Evolutionary conservation across 2,329 filamentous ascomycete genomes (phyloP).

Genomic region (Colletotrichum phormii): DNA sequence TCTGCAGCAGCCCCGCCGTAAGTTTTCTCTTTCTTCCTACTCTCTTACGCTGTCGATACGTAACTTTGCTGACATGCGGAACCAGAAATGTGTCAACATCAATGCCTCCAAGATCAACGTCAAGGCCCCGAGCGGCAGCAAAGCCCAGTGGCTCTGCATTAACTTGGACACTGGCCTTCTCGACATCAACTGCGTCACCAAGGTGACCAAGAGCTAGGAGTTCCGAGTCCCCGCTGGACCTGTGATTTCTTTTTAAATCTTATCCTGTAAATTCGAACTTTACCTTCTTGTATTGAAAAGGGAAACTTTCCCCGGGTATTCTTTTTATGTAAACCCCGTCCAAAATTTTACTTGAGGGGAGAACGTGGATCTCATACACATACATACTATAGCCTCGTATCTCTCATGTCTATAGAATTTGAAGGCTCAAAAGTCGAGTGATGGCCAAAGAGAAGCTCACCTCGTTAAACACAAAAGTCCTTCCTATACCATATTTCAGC

Average conservation of each 20-base stretch:
- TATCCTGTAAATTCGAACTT: not conserved
- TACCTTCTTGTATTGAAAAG: not conserved
- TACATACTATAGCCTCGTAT: not conserved
- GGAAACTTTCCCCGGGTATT: not conserved
- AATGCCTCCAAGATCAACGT: slow-evolving; percentile 31
- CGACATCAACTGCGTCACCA: slow-evolving; percentile 31
- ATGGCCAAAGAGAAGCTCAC: not conserved
- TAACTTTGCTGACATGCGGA: too few relatives aligned
- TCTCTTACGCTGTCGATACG: not conserved
- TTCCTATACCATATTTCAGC: not conserved
- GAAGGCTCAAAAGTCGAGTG: not conserved
- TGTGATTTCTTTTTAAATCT: too few relatives aligned
- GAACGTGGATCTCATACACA: not conserved
- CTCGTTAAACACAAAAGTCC: not conserved
- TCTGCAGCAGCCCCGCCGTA: slow-evolving; percentile 34
- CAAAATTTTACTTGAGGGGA: not conserved
- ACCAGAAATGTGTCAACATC: slow-evolving; percentile 35
- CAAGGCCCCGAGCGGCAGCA: slow-evolving; percentile 33
- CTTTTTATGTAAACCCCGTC: not conserved
- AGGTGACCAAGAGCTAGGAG: slow-evolving; percentile 21
- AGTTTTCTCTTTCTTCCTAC: not conserved
- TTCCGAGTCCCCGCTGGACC: not conserved
- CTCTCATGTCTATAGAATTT: not conserved
- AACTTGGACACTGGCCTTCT: slow-evolving; percentile 33
- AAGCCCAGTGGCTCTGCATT: slow-evolving; percentile 29